Evolutionary conservation across 2,329 filamentous ascomycete genomes (phyloP).

Genomic region (Fusarium setosum): DNA sequence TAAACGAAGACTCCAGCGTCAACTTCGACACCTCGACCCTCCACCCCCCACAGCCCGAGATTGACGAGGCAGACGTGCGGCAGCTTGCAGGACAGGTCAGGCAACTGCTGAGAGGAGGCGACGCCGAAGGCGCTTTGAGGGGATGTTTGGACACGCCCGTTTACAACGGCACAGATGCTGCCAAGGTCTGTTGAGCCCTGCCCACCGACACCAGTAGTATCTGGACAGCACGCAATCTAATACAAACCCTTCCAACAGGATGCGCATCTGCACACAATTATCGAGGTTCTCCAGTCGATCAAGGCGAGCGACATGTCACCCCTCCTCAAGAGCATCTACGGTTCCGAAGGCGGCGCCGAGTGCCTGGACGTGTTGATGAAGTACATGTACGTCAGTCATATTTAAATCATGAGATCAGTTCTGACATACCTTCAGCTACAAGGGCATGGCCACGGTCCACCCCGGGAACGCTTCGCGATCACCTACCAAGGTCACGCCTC

Average conservation of each 20-base stretch:
- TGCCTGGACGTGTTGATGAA: conserved; percentile 95
- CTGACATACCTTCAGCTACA: conserved; percentile 71
- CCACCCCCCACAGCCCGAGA: conserved; percentile 79
- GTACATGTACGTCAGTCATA: conserved; percentile 78
- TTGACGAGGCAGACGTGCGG: conserved; percentile 82
- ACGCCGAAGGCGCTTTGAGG: conserved; percentile 86
- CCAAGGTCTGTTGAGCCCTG: conserved; percentile 59
- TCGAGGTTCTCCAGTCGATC: conserved; percentile 95
- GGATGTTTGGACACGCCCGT: conserved; percentile 88
- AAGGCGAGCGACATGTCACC: conserved; percentile 96
- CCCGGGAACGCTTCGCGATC: conserved; percentile 58
- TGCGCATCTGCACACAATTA: conserved; percentile 85
- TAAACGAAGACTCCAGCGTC: conserved; percentile 87
- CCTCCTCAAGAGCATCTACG: conserved; percentile 84
- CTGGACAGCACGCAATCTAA: conserved; percentile 13
- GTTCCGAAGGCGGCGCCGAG: conserved; percentile 82
- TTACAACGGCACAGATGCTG: conserved; percentile 69
- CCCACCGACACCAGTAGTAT: not conserved
- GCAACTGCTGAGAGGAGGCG: conserved; percentile 87
- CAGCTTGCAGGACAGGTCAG: conserved; percentile 83
- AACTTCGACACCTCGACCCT: conserved; percentile 94
- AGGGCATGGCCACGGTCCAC: conserved; percentile 78
- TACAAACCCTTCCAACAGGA: conserved; percentile 64
- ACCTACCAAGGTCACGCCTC: conserved; percentile 68
- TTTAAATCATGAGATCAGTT: not conserved